phyloP scores from a whole-genome alignment of 495 filamentous ascomycete species.

The Xylaria acuta region DNA sequence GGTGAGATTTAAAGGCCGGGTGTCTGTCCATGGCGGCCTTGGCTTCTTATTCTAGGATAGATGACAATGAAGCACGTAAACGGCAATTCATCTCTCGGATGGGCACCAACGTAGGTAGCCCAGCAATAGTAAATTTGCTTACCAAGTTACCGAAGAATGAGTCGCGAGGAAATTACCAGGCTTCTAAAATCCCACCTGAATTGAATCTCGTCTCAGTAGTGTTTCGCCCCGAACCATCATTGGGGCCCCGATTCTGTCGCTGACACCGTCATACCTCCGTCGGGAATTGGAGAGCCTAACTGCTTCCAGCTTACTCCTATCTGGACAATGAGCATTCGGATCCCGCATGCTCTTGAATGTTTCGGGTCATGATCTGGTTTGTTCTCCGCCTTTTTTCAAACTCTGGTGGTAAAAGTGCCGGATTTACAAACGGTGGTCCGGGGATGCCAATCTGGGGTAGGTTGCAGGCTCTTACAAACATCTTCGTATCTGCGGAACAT shows the following conservation, averaged over 20 bases:
- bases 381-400: not conserved
- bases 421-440: not conserved
- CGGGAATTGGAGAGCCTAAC: not conserved
- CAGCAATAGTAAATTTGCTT: not conserved
- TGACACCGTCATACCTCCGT: not conserved
- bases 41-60: not conserved
- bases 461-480: not conserved
- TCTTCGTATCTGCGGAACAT: not conserved
- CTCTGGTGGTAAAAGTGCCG: not conserved
- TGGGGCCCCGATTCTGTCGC: not conserved
- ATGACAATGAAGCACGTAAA: not conserved
- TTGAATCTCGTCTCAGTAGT: not conserved
- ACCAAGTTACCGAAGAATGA: not conserved
- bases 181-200: not conserved
- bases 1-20: not conserved
- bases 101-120: not conserved
- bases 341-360: not conserved
- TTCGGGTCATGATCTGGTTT: not conserved
- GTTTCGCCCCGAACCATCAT: not conserved
- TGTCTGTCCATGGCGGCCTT: not conserved
- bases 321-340: not conserved
- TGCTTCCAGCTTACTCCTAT: not conserved
- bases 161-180: not conserved
- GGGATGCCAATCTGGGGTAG: not conserved
- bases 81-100: not conserved